phyloP scores from a whole-genome alignment of 306 rosid species.

The Coriaria nepalensis region DNA sequence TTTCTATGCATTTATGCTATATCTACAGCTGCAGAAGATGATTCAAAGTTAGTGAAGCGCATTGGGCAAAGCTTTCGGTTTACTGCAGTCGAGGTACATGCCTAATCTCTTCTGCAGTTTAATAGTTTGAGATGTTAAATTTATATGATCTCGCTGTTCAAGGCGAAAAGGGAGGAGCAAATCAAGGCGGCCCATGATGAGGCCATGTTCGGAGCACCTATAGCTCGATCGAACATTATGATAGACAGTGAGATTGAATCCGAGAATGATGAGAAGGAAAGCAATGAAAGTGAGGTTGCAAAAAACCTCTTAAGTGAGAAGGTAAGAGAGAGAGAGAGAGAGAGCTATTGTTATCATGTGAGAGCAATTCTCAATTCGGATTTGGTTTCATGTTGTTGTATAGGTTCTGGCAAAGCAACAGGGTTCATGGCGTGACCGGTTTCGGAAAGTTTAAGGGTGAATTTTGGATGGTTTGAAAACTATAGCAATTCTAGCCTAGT shows the following conservation, averaged over 20 bases:
- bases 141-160: slow-evolving; percentile 8
- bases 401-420: slow-evolving; percentile 74
- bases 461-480: neutral
- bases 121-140: neutral
- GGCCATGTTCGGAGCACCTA: slow-evolving; percentile 78
- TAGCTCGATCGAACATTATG: slow-evolving; percentile 21
- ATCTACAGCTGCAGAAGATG: slow-evolving; percentile 84
- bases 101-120: slow-evolving; percentile 1
- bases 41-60: slow-evolving; percentile 55
- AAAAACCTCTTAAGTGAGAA: slow-evolving; percentile 66
- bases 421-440: slow-evolving; percentile 93
- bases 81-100: slow-evolving; percentile 61
- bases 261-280: slow-evolving; percentile 29
- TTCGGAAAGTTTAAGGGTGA: slow-evolving; percentile 28
- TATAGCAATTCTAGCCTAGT: neutral
- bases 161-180: slow-evolving; percentile 71
- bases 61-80: slow-evolving; percentile 85
- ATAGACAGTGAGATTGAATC: slow-evolving; percentile 42
- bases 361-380: neutral
- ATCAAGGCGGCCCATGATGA: slow-evolving; percentile 81
- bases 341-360: neutral
- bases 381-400: slow-evolving; percentile 12
- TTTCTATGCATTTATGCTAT: slow-evolving; percentile 12
- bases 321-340: slow-evolving; percentile 16
- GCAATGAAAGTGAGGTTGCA: slow-evolving; percentile 28